These are phyloP conservation scores for Posidonia oceanica DNA, from an alignment of 116 monocot genomes.

Conservation along the genomic window DNA sequence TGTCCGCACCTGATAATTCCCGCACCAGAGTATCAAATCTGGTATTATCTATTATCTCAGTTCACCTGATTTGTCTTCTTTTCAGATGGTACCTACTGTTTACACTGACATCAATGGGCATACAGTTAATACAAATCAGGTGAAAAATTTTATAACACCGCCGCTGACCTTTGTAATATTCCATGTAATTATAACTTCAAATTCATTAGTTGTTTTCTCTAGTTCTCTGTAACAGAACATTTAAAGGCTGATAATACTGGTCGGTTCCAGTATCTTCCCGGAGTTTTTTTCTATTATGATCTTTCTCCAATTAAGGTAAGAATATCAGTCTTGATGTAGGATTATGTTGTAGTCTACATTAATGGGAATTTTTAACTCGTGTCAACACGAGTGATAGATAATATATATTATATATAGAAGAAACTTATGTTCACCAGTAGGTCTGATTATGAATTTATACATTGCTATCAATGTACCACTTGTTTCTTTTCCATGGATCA, in stretches of 20 bases:
- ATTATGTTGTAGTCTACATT: background rate
- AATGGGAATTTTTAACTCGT: background rate
- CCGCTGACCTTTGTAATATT: background rate
- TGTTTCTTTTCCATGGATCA: background rate
- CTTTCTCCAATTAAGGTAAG: slow-evolving; percentile 94
- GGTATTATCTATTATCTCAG: background rate
- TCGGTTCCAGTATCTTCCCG: slow-evolving; percentile 45
- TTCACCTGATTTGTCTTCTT: background rate
- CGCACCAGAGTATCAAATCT: background rate
- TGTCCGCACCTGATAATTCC: background rate
- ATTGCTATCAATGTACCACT: background rate
- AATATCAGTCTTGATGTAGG: background rate
- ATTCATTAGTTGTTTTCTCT: slow-evolving; percentile 4
- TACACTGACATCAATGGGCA: slow-evolving; percentile 74
- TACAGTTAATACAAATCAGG: slow-evolving; percentile 85
- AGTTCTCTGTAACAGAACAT: slow-evolving; percentile 99
- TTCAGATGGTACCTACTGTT: slow-evolving; percentile 93
- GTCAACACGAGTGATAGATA: background rate
- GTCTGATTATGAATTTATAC: too few relatives aligned
- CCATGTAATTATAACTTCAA: background rate
- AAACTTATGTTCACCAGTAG: too few relatives aligned
- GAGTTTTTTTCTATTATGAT: slow-evolving; percentile 83
- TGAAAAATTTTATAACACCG: background rate
- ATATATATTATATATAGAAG: too few relatives aligned
- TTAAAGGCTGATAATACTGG: slow-evolving; percentile 46